A percentile compares a stretch with the other conserved stretches of the same genome.
Evolutionary conservation across 345 rosid species (phyloP).

Genomic region (Salix udensis): DNA sequence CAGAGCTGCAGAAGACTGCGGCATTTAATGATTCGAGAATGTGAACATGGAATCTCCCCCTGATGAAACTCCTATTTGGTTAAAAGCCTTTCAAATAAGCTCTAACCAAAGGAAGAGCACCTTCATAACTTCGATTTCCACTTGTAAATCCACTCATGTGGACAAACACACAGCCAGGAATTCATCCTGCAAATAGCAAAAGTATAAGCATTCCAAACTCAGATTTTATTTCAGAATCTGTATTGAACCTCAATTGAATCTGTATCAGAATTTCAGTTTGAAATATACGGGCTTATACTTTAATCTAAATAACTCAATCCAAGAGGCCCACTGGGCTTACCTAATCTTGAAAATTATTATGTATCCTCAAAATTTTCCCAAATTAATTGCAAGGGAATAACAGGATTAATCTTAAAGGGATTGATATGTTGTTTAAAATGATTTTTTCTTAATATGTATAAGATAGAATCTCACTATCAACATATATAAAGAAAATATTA

Average conservation of each 20-base stretch:
- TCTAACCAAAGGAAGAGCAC: conserved; percentile 75
- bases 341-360: no score
- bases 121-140: conserved; percentile 62
- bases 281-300: background rate
- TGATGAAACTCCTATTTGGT: background rate
- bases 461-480: no score
- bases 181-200: conserved; percentile 54
- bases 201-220: background rate
- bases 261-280: background rate
- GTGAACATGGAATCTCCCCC: background rate
- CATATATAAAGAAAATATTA: no score
- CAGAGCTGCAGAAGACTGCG: background rate
- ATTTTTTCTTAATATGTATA: rapidly evolving
- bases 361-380: no score
- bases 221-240: no score
- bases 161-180: conserved; percentile 79
- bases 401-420: no score
- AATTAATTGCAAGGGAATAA: no score
- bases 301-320: background rate
- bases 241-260: background rate
- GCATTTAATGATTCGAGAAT: background rate
- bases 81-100: conserved; percentile 36
- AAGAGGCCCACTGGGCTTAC: background rate
- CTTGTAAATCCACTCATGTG: conserved; percentile 94
- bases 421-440: no score